Evolutionary conservation across 805 yeast species (phyloP).

Genomic region (Spencermartinsiella europaea): DNA sequence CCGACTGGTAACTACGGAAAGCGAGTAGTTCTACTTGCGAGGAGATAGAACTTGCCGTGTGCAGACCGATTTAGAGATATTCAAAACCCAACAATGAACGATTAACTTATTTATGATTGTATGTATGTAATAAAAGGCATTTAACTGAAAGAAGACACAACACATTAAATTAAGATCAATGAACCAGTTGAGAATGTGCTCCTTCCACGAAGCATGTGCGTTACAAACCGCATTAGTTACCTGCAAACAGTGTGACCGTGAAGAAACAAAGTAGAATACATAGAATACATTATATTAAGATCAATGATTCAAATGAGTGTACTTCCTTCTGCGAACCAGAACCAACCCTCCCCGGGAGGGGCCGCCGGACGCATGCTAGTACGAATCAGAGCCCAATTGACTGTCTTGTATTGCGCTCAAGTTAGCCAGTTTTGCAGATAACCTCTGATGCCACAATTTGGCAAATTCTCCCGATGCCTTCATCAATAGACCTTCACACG

Average conservation of each 20-base stretch:
- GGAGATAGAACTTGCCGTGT: neutral
- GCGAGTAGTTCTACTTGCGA: neutral
- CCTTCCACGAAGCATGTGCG: neutral
- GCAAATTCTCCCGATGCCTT: slow-evolving; percentile 23
- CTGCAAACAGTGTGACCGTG: no score
- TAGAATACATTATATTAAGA: no score
- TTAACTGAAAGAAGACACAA: neutral
- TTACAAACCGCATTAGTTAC: no score
- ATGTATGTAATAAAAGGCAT: neutral
- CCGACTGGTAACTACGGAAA: neutral
- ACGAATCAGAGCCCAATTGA: no score
- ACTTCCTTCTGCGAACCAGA: no score
- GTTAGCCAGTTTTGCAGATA: no score
- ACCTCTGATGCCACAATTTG: slow-evolving; percentile 18
- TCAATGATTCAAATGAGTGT: no score
- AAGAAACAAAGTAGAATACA: no score
- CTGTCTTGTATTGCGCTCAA: no score
- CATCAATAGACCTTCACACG: slow-evolving; percentile 31
- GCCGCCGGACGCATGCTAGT: no score
- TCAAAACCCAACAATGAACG: neutral
- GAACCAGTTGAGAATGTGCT: neutral
- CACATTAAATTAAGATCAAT: neutral
- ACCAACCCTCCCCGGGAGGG: no score
- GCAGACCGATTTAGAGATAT: neutral
- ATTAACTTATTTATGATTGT: neutral